Evolutionary conservation across 2,329 filamentous ascomycete genomes (phyloP), one percentile per base, ranked within the genome.

Genomic region (Trichoderma cornu-damae): DNA sequence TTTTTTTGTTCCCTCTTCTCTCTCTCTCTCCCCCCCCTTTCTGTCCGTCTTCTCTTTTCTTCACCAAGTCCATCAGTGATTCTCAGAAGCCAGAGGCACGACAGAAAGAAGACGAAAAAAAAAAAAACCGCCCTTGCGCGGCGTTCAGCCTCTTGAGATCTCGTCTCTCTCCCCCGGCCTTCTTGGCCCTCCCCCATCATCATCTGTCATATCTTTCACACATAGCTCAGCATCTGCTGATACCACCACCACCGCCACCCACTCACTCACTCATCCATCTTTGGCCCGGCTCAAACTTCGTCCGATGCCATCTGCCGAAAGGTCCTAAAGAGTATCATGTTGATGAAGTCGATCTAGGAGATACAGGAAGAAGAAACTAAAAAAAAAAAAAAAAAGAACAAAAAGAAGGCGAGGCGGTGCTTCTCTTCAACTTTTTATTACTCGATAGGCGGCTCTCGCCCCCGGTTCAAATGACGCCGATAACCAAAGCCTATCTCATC

Each of bases 401-500:
- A 22, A 46, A 8, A 12, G 4, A 20, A 20, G 12, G 24, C 37
- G 37, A 52, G 26, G 38, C 12, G 46, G 56, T 34, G 28, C 24
- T 28, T 20, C 28, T 49, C 6, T 30, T 42, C 30, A 26, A 28
- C 26, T 18, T 32, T 52, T 58, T 52, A n/a, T n/a, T 53, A 54
- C 28, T 43, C 42, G 32, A 35, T 9, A 30, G 50, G 32, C 46
- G 26, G 50, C 18, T 24, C 37, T 42, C 46, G 7, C 43, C 37
- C 73, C 48, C 43, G 48, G 56, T 50, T 63, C 73, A 77, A 59
- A 82, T 83, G 79, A 81, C 78, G 74, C 74, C 73, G 75, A 80
- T 79, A 79, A 79, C 75, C 72, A 73, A 75, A 70, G 74, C 79
- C 79, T 80, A 81, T 81, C 78, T 82, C 66, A 74, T 79, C 69